A percentile compares a stretch with the other conserved stretches of the same genome.
Evolutionary conservation across 306 rosid genomes (phyloP).

Genomic region (Canavalia ensiformis): DNA sequence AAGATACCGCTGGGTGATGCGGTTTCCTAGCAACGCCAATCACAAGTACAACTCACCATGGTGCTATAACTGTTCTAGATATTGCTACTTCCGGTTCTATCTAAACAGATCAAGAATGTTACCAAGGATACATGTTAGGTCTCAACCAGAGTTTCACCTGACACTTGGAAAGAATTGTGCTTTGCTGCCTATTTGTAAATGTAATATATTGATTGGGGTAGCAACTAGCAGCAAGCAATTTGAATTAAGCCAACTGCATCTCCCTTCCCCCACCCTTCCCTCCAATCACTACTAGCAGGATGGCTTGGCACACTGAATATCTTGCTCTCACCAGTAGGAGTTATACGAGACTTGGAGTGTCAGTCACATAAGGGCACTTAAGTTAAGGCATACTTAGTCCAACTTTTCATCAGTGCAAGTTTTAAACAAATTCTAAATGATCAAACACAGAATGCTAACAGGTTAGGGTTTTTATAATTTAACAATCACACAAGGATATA

Average conservation of each 20-base stretch:
- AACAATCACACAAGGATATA: background rate
- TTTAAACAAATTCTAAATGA: background rate
- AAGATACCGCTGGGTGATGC: conserved; percentile 4
- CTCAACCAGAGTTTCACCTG: background rate
- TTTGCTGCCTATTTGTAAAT: background rate
- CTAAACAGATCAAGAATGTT: conserved; percentile 7
- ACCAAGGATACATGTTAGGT: conserved; percentile 4
- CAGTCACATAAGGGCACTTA: background rate
- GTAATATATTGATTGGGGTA: background rate
- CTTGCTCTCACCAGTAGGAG: background rate
- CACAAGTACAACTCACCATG: background rate
- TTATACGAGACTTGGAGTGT: background rate
- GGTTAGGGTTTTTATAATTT: background rate
- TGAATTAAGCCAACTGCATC: background rate
- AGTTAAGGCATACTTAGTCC: background rate
- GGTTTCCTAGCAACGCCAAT: background rate
- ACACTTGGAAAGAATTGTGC: background rate
- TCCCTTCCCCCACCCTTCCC: background rate
- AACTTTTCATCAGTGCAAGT: background rate
- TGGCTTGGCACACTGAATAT: background rate
- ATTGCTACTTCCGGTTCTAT: conserved; percentile 12
- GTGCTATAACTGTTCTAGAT: background rate
- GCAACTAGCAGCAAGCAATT: background rate
- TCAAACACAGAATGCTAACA: background rate
- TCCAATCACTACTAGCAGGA: background rate